phyloP scores from a whole-genome alignment of 1,284 basidiomycete genomes.

The Athelia psychrophila region DNA sequence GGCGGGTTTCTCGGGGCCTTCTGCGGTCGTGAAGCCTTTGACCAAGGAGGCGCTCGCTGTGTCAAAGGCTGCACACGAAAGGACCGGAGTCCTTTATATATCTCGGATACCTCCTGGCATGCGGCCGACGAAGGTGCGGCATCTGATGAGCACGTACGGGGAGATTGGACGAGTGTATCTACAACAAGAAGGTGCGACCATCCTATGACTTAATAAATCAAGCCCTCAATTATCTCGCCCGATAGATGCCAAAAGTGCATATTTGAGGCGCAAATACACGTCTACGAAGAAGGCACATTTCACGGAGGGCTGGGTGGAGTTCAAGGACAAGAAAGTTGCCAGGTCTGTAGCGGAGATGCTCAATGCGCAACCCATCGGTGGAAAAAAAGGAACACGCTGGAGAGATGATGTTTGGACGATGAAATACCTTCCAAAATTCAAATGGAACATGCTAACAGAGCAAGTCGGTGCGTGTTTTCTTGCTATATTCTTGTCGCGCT shows the following conservation, averaged over 20 bases:
- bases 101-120: constrained; percentile 98
- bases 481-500: background rate
- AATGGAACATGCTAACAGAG: constrained; percentile 98
- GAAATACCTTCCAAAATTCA: constrained; percentile 97
- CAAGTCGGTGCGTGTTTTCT: constrained; percentile 80
- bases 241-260: constrained; percentile 76
- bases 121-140: constrained; percentile 94
- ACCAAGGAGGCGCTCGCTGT: constrained; percentile 68
- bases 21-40: constrained; percentile 64
- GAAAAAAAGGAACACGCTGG: constrained; percentile 90
- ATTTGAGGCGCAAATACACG: constrained; percentile 73
- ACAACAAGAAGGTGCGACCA: constrained; percentile 72
- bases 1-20: constrained; percentile 55
- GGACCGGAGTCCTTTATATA: constrained; percentile 89
- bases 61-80: constrained; percentile 67
- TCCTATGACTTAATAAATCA: too few species aligned
- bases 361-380: constrained; percentile 94
- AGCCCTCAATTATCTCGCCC: too few species aligned
- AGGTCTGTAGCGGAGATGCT: constrained; percentile 92
- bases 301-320: constrained; percentile 98
- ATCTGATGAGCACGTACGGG: constrained; percentile 85
- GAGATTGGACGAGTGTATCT: constrained; percentile 86
- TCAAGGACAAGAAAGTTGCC: constrained; percentile 90
- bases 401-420: constrained; percentile 99
- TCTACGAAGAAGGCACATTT: constrained; percentile 84